Evolutionary conservation across 1,284 basidiomycete genomes (phyloP), one percentile per base, ranked within the genome.

Genomic region (Tylopilus orsonianus): DNA sequence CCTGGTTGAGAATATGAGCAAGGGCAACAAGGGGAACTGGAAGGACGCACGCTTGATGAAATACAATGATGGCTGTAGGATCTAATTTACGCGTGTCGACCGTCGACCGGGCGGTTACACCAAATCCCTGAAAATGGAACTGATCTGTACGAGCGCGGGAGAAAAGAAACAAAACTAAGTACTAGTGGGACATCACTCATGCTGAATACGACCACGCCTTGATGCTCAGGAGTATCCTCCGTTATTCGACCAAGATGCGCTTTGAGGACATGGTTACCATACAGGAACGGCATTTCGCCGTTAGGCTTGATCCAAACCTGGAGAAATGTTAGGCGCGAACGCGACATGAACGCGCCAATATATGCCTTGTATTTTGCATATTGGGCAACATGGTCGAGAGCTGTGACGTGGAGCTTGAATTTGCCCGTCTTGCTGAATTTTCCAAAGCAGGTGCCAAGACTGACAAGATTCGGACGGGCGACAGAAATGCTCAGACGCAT

Each of bases 231-330:
- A 5, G 95, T 97, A 65, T 99, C 97, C 67, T 99, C 97, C 44
- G 97, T 98, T 66, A 99, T 98, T 58, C 96, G 81, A n/a, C 97
- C 96, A 22, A 99, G 77, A 70, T 99, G 97, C 24, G 97, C 97
- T 73, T 99, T 99, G 56, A 98, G 83, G 53, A 99, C 90, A 74
- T 99, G 95, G 67, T 99, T 99, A 48, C 97, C 97, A 64, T 99
- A 99, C 42, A 99, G 73, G 77, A 97, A 99, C 2, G 97, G 97
- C 83, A 99, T 93, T 73, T 99, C 97, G 63, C 97, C 97, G 56
- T 99, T 97, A 13, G 95, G 90, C 71, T 99, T 99, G 70, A 99
- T 96, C 97, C 97, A 99, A 30, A 98, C 84, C 95, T 97, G 7
- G 19, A 5, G 8, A 10, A 52, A 40, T 14, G 22, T 56, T 9